These are phyloP conservation scores for Calamus simplicifolius DNA, from an alignment of 176 grass and related monocot species.

Conservation along the genomic window DNA sequence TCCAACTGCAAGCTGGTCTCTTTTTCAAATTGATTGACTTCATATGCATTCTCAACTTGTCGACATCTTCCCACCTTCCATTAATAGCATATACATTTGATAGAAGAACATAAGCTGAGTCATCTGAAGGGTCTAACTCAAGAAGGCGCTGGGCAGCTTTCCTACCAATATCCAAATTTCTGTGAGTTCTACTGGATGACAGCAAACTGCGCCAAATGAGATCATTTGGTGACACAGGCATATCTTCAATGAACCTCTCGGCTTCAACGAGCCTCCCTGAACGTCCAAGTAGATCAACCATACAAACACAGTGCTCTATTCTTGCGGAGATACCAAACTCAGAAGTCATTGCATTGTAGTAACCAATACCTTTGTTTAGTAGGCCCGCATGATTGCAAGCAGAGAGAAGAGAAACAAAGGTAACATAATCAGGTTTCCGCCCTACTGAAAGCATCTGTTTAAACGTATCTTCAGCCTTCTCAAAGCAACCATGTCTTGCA, in stretches of 20 bases:
- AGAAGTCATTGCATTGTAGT: constrained; percentile 59
- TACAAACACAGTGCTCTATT: constrained; percentile 83
- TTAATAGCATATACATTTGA: constrained; percentile 73
- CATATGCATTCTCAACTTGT: constrained; percentile 70
- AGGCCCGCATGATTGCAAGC: constrained; percentile 78
- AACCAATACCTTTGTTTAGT: constrained; percentile 59
- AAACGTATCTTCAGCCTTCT: constrained; percentile 66
- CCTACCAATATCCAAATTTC: constrained; percentile 64
- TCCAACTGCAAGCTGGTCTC: constrained; percentile 79
- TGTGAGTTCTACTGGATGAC: constrained; percentile 70
- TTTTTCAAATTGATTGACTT: constrained; percentile 86
- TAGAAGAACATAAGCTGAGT: constrained; percentile 87
- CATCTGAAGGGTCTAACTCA: constrained; percentile 72
- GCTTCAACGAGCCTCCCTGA: constrained; percentile 55
- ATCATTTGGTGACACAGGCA: constrained; percentile 62
- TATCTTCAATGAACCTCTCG: constrained; percentile 62
- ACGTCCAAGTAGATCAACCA: constrained; percentile 75
- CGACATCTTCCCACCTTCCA: constrained; percentile 68
- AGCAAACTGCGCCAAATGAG: constrained; percentile 82
- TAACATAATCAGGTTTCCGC: constrained; percentile 61
- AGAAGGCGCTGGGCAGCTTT: constrained; percentile 60
- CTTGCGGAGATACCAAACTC: constrained; percentile 53
- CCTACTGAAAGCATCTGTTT: constrained; percentile 51
- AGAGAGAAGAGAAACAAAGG: constrained; percentile 69
- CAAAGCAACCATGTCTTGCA: constrained; percentile 64